Evolutionary conservation across 495 filamentous ascomycete genomes (phyloP), one percentile per base, ranked within the genome.

Genomic region (Penicillium dipodomyicola): DNA sequence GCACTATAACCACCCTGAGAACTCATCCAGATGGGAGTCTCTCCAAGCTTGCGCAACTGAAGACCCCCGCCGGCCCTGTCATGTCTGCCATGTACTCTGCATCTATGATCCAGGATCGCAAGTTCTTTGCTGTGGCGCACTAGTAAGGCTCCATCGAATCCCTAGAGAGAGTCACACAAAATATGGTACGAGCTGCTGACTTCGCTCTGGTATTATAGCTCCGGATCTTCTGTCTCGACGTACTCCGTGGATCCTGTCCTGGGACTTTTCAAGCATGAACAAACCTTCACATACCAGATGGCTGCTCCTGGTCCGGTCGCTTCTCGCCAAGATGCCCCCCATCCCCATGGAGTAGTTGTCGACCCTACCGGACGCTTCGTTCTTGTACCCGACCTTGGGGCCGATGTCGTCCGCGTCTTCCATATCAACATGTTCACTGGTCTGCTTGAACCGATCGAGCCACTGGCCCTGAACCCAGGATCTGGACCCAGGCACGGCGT

Each of bases 331-430:
- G 76, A 83, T 4, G 75, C 72, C 4, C 74, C 86, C 19, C 86
- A 85, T 64, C 84, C 85, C 11, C 87, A 90, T 57, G 70, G 84
- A 47, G 80, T 74, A 1, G 51, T 86, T 20, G 55, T 87, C 29
- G 86, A 89, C 59, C 86, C 87, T 19, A 84, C 83, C 0, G 80
- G 76, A 2, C 58, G 68, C 25, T 89, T 79, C 68, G 69, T 85
- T 17, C 62, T 88, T 0, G 73, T 82, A 10, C 86, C 87, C 4
- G 87, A 90, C 53, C 71, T 90, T 15, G 86, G 86, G 32, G 76
- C 83, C 25, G 87, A 90, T 60, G 62, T 83, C 29, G 61, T 88
- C 47, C 83, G 82, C 29, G 65, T 88, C 53, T 88, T 81, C 65
- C 54, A 54, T 39, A 76, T 84, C 56, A 64, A 82, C 56, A 42